Evolutionary conservation across 768 basidiomycete species (phyloP), one percentile per base, ranked within the genome.

Genomic region (Boletus rufocinnamomeus): DNA sequence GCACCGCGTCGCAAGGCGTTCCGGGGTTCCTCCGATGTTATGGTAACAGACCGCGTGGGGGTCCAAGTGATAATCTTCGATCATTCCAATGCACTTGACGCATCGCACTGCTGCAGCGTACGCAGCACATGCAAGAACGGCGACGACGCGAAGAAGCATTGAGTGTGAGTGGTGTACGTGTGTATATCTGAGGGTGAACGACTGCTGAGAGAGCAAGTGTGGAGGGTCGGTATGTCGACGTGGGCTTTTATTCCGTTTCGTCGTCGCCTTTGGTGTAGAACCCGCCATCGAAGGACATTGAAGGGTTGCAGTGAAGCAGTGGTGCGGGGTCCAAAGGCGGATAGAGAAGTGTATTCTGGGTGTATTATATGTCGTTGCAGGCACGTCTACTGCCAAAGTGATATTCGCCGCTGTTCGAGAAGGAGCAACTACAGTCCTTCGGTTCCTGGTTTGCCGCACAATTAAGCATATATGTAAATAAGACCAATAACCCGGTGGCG

Each of bases 121-220:
- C 23, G 27, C 50, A 59, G 30, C 47, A 11, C 47, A 48, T 7
- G 46, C 46, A 46, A 60, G 40, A 34, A 52, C 21, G 32, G 34
- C 46, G 34, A 44, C 0, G 32, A 25, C 40, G 23, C 50, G 51
- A 44, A 54, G 48, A 45, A 35, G 30, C 52, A 53, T 60, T 2
- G 28, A 34, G 17, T 6, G 11, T 11, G 4, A n/a, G 13, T 40
- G 38, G 5, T 25, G n/a, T 11, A 10, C 9, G 8, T 13, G 27
- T 6, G 10, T 38, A 6, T 8, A 35, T 17, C n/a, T n/a, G 51
- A 44, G 8, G 17, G 41, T 9, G 32, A 34, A 23, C 34, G 14
- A 35, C 21, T 17, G 32, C 21, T 23, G 49, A 23, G 32, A 17
- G 49, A 17, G 49, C 34, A 34, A 34, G 34, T 13, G 34, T 34